A percentile compares a stretch with the other conserved stretches of the same genome.
These are phyloP conservation scores for Aspergillus affinis DNA, from an alignment of 495 filamentous ascomycete genomes.

Conservation along the genomic window DNA sequence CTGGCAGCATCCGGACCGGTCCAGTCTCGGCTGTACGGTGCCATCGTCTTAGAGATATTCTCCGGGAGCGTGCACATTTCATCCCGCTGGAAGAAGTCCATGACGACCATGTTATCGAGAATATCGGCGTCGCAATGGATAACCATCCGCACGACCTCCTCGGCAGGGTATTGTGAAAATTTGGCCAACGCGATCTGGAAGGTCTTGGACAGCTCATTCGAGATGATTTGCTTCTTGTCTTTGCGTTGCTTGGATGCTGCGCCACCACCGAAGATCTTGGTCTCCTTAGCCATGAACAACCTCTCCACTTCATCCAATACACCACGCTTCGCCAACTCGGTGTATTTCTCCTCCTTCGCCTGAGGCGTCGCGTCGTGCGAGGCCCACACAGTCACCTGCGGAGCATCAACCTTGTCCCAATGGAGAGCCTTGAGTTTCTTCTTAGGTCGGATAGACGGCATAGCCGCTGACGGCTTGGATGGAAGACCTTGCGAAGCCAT, in stretches of 20 bases:
- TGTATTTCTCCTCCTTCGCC: slow-evolving; percentile 91
- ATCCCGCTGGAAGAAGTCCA: slow-evolving; percentile 93
- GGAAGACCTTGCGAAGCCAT: slow-evolving; percentile 45
- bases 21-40: slow-evolving; percentile 95
- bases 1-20: slow-evolving; percentile 81
- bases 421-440: slow-evolving; percentile 99
- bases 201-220: slow-evolving; percentile 82
- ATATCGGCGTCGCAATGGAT: slow-evolving; percentile 93
- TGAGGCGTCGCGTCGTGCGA: slow-evolving; percentile 75
- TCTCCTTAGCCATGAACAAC: slow-evolving; percentile 95
- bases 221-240: slow-evolving; percentile 97
- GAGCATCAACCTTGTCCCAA: slow-evolving; percentile 97
- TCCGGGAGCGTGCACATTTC: slow-evolving; percentile 91
- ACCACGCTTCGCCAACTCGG: slow-evolving; percentile 86
- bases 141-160: slow-evolving; percentile 87
- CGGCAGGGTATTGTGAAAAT: slow-evolving; percentile 74
- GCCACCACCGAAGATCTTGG: slow-evolving; percentile 75
- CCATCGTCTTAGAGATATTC: slow-evolving; percentile 85
- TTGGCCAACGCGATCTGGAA: slow-evolving; percentile 94
- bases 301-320: slow-evolving; percentile 97
- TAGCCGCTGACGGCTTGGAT: slow-evolving; percentile 46
- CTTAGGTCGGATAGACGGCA: slow-evolving; percentile 84
- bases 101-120: slow-evolving; percentile 88
- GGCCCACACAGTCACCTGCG: slow-evolving; percentile 95
- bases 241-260: slow-evolving; percentile 65